Evolutionary conservation across 495 filamentous ascomycete genomes (phyloP).

Genomic region (Penicillium canariense): DNA sequence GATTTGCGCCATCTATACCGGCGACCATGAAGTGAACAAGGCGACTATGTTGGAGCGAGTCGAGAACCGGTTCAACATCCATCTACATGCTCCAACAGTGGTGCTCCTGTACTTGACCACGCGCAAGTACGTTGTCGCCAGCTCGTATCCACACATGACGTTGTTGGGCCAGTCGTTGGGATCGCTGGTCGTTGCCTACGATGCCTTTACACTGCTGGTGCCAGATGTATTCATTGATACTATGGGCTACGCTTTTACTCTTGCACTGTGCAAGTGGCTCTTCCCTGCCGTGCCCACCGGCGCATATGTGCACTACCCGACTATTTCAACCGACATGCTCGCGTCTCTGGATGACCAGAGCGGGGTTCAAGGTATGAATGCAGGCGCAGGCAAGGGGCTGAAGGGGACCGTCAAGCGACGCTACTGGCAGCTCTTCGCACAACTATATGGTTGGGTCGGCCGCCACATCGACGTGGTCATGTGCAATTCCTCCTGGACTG

Average conservation of each 20-base stretch:
- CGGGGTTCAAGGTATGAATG: conserved; percentile 75
- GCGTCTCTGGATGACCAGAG: conserved; percentile 66
- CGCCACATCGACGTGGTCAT: conserved; percentile 84
- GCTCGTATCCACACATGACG: conserved; percentile 88
- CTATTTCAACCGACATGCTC: conserved; percentile 98
- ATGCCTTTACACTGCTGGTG: conserved; percentile 87
- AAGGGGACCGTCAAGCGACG: conserved; percentile 64
- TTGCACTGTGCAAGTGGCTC: conserved; percentile 76
- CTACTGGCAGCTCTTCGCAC: conserved; percentile 87
- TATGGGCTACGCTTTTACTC: conserved; percentile 94
- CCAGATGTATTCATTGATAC: conserved; percentile 96
- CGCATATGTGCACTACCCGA: conserved; percentile 97
- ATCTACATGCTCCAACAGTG: conserved; percentile 77
- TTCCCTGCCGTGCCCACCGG: conserved; percentile 80
- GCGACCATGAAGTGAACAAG: conserved; percentile 86
- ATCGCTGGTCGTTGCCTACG: conserved; percentile 80
- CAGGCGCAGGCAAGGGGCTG: conserved; percentile 68
- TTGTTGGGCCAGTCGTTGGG: conserved; percentile 91
- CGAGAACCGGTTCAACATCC: conserved; percentile 88
- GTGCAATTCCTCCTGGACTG: conserved; percentile 96
- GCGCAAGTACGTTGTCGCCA: conserved; percentile 76
- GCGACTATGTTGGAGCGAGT: conserved; percentile 73
- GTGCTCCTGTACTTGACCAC: conserved; percentile 87
- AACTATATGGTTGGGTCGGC: conserved; percentile 76
- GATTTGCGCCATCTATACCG: conserved; percentile 88